A percentile compares a stretch with the other conserved stretches of the same genome.
Conservation (phyloP, 805 yeast species). For the Schizosaccharomyces japonicus region DNA sequence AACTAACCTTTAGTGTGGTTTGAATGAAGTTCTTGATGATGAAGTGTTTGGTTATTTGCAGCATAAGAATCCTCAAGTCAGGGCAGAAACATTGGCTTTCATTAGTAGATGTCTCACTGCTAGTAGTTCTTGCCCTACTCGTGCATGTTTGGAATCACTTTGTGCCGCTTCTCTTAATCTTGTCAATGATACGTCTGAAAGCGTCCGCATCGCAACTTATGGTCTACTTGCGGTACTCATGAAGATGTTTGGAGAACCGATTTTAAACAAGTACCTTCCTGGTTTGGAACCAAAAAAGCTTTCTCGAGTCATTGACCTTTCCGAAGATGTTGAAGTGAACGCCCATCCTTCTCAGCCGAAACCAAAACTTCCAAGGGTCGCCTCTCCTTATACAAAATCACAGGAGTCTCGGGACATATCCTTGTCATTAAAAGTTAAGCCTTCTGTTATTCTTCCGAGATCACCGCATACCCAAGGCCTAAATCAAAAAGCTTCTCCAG, state of each 20-base stretch:
- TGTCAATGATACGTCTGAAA: slow-evolving; percentile 64
- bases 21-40: slow-evolving; percentile 35
- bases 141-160: slow-evolving; percentile 31
- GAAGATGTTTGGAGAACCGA: slow-evolving; percentile 45
- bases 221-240: slow-evolving; percentile 58
- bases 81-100: slow-evolving; percentile 41
- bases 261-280: neutral
- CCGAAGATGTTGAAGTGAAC: neutral
- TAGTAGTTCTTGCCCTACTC: slow-evolving; percentile 26
- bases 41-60: slow-evolving; percentile 29
- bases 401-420: too few relatives aligned
- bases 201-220: slow-evolving; percentile 55
- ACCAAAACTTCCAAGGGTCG: neutral
- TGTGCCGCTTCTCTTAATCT: slow-evolving; percentile 34
- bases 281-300: neutral
- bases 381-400: neutral
- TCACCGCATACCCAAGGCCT: too few relatives aligned
- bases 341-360: slow-evolving; percentile 1
- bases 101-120: slow-evolving; percentile 37
- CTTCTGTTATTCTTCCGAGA: too few relatives aligned
- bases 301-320: neutral
- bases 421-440: too few relatives aligned
- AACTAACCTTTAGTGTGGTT: too few relatives aligned
- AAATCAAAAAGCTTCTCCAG: too few relatives aligned
- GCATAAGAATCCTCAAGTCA: slow-evolving; percentile 66